These are phyloP conservation scores for Pseudocercospora macadamiae DNA, from an alignment of 2,329 filamentous ascomycete genomes.

Conservation along the genomic window DNA sequence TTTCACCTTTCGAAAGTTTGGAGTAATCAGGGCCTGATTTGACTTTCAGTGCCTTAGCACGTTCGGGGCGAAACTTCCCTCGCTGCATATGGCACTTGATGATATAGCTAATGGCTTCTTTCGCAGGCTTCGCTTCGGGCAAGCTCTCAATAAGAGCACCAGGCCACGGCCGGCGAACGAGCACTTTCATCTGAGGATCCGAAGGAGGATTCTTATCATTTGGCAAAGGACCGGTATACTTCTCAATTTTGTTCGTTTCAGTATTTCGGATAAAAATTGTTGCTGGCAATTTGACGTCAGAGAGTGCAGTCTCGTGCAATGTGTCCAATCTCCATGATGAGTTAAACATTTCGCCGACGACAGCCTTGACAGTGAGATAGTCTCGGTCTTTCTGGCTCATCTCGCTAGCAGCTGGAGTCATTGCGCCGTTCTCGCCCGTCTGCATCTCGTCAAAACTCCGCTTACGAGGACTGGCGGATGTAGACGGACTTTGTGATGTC, in stretches of 20 bases:
- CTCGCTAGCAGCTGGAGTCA: constrained; percentile 43
- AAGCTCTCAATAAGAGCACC: constrained; percentile 65
- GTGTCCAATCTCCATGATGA: constrained; percentile 74
- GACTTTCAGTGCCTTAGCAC: constrained; percentile 68
- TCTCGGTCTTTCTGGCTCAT: constrained; percentile 45
- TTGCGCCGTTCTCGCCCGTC: constrained; percentile 33
- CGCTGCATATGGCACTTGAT: constrained; percentile 74
- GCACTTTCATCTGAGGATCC: constrained; percentile 67
- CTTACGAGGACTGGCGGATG: constrained; percentile 36
- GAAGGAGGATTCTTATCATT: constrained; percentile 50
- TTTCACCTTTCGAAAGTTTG: constrained; percentile 64
- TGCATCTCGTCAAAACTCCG: constrained; percentile 41
- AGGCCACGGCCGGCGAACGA: constrained; percentile 79
- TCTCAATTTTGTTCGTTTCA: constrained; percentile 64
- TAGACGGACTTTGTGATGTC: constrained; percentile 8
- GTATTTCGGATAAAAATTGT: constrained; percentile 69
- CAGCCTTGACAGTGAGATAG: constrained; percentile 52
- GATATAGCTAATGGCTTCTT: constrained; percentile 81
- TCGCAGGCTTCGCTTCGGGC: constrained; percentile 68
- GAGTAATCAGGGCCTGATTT: constrained; percentile 61
- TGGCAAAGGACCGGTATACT: constrained; percentile 70
- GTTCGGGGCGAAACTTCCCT: constrained; percentile 74
- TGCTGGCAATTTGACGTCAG: constrained; percentile 68
- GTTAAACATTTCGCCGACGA: constrained; percentile 78
- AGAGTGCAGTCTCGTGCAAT: constrained; percentile 67